Evolutionary conservation across 148 eudicot genomes (phyloP), one percentile per base, ranked within the genome.

Genomic region (Agrostemma githago): DNA sequence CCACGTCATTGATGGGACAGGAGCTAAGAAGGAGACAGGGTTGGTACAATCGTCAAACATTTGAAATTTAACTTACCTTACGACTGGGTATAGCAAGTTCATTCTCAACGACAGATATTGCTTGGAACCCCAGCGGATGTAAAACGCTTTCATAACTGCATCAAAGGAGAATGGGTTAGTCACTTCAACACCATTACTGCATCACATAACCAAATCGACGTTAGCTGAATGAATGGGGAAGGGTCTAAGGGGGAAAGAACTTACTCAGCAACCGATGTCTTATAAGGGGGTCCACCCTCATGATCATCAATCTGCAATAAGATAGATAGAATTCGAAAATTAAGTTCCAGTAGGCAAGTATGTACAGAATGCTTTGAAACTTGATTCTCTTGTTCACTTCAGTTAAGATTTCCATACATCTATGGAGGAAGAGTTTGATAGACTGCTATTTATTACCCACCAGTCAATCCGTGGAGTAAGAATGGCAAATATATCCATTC

Each of bases 271-370:
- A 86, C 83, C 16, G 86, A 83, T 67, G 79, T 76, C 80, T 75
- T 85, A 62, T 82, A 92, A 17, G 97, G 97, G 62, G 97, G 97
- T 44, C 97, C 97, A 19, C 97, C 91, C 21, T 81, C 83, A 78
- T 88, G 91, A 70, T 92, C 92, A 72, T 84, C 87, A 61, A 89
- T 81, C 97, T 89, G 92, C 71, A 72, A 64, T 41, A 40, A 75
- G 26, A 60, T 26, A 26, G 17, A 26, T 26, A 66, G 11, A 57
- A 54, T 73, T 58, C 67, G 20, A 3, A 62, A 53, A 39, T 5
- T 62, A 10, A 60, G 3, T 37, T 17, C 42, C 12, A 34, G 5
- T 40, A 26, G 2, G 3, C 6, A 7, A 41, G 15, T 9, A n/a
- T 5, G n/a, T 69, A 21, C 6, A 26, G 34, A 26, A 51, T 42